Base-by-base conservation (phyloP, 164 flowering plant genomes). In the Piper longum region DNA sequence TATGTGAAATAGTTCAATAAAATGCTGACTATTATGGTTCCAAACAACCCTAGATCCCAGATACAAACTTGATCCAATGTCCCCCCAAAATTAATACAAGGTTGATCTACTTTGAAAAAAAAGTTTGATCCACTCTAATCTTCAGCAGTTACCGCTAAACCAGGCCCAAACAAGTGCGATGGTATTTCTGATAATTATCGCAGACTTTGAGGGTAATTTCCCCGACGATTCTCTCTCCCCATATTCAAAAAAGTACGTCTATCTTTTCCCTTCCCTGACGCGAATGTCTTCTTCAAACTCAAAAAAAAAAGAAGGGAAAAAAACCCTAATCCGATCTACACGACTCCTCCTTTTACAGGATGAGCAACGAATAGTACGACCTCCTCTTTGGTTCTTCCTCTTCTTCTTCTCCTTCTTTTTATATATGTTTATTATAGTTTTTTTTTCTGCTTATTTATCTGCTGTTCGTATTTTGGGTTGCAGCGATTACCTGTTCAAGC, bases 401-500 rank as follows among this genome's bases (percentile, higher is more conserved):
- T 11, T 2, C 19, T 51, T 66, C 41, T 9, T 2, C 9, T 39
- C 19, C 45, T 60, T 43, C 8, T 39, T 41, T 18, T 14, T 39
- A 11, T 1, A 26, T 54, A 60, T 54, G 4, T 14, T n/a, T 52
- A 57, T 41, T 44, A 36, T 43, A 17, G 4, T 41, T 60, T 64
- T 44, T 40, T 45, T 42, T 59, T 9, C 16, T 16, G 7, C 57
- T 17, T 64, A 60, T 57, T 19, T 11, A 60, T 43, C 19, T 4
- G 5, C 19, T 36, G 60, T 26, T 18, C 9, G 42, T n/a, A 0
- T 13, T 54, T 60, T 55, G 19, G 4, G 51, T 39, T 40, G 18
- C 61, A 81, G 85, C 56, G 85, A 81, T 67, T 81, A 79, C 56
- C 68, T 81, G 68, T 81, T 81, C 71, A 81, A 81, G 76, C 80